Percentiles rank a stretch among this genome's conserved stretches.
These are phyloP conservation scores for Yamadazyma paraphyllophila DNA, from an alignment of 805 yeast genomes.

Conservation along the genomic window DNA sequence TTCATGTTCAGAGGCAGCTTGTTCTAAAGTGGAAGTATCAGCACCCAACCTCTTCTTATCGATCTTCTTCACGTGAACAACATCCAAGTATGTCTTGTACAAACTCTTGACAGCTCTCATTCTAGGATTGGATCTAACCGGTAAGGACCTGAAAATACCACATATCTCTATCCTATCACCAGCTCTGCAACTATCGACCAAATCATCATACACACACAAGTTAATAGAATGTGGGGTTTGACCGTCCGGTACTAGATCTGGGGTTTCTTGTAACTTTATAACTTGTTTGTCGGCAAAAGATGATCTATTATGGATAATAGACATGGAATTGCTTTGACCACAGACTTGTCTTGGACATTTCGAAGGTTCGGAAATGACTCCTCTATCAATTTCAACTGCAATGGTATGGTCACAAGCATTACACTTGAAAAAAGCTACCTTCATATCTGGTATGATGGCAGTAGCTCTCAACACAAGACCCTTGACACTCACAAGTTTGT, in stretches of 20 bases:
- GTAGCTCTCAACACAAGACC: slow-evolving; percentile 89
- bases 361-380: slow-evolving; percentile 89
- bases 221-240: slow-evolving; percentile 98
- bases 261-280: slow-evolving; percentile 90
- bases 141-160: slow-evolving; percentile 90
- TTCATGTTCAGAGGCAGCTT: slow-evolving; percentile 55
- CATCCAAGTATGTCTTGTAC: slow-evolving; percentile 91
- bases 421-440: slow-evolving; percentile 93
- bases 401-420: slow-evolving; percentile 91
- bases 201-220: slow-evolving; percentile 90
- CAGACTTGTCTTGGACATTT: slow-evolving; percentile 90
- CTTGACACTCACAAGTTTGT: slow-evolving; percentile 84
- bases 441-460: slow-evolving; percentile 95
- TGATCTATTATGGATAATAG: slow-evolving; percentile 85
- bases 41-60: slow-evolving; percentile 79
- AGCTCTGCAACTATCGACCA: slow-evolving; percentile 91
- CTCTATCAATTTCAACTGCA: slow-evolving; percentile 90
- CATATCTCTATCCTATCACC: slow-evolving; percentile 96
- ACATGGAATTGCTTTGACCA: slow-evolving; percentile 81
- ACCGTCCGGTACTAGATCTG: slow-evolving; percentile 95
- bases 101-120: slow-evolving; percentile 80
- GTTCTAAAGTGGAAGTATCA: slow-evolving; percentile 63
- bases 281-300: slow-evolving; percentile 95
- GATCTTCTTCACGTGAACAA: slow-evolving; percentile 85
- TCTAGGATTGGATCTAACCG: slow-evolving; percentile 82